Evolutionary conservation across 345 rosid species (phyloP).

Genomic region (Microcos paniculata): DNA sequence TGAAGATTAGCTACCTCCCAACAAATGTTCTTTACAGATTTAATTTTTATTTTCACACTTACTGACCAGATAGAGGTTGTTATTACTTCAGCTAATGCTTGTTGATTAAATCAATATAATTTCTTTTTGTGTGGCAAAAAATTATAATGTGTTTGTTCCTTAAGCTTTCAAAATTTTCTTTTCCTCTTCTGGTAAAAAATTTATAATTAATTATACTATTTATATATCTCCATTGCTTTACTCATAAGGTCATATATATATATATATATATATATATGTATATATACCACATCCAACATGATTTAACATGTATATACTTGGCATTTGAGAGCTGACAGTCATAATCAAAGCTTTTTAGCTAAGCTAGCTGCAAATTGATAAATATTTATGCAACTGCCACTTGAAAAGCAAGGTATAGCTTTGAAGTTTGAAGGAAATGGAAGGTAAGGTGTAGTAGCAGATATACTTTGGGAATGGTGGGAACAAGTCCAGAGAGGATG

Average conservation of each 20-base stretch:
- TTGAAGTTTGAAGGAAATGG: conserved; percentile 10
- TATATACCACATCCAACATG: not conserved
- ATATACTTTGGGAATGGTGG: conserved; percentile 21
- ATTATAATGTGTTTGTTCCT: too few species aligned
- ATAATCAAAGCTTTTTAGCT: not conserved
- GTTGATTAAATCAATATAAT: too few species aligned
- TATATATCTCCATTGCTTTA: not conserved
- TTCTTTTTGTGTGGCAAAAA: too few species aligned
- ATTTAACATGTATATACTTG: not conserved
- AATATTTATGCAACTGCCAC: not conserved
- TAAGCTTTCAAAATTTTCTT: not conserved
- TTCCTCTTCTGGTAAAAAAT: not conserved
- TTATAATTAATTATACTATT: not conserved
- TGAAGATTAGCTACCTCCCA: too few species aligned
- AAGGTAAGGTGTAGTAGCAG: not conserved
- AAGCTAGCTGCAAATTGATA: not conserved
- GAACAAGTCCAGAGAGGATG: conserved; percentile 50
- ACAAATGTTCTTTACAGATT: too few species aligned
- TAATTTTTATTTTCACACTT: too few species aligned
- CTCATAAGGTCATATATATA: not conserved
- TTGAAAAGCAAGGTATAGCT: not conserved
- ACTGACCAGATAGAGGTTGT: too few species aligned
- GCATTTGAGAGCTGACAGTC: not conserved
- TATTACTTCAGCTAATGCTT: too few species aligned
- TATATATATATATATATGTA: too few species aligned